These are phyloP conservation scores for Furcasterigmium furcatum DNA, from an alignment of 2,329 filamentous ascomycete genomes.

Conservation along the genomic window DNA sequence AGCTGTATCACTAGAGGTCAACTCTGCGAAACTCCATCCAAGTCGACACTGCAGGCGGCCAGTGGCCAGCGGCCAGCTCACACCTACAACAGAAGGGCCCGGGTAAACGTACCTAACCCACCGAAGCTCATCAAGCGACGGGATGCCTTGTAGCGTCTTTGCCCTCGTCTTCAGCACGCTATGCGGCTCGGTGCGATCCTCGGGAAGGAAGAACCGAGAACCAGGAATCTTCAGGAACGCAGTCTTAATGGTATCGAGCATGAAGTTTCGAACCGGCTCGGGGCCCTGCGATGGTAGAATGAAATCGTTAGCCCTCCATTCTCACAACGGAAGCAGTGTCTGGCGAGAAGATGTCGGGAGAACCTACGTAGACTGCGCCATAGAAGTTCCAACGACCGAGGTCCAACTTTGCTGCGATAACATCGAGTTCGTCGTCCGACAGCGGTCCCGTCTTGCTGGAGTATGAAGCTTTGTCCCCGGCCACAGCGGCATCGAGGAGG, in stretches of 20 bases:
- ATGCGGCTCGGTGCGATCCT: conserved; percentile 25
- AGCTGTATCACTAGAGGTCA: too few species aligned
- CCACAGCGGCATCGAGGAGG: conserved; percentile 34
- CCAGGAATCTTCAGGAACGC: conserved; percentile 27
- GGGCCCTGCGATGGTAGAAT: too few species aligned
- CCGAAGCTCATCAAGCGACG: conserved; percentile 32
- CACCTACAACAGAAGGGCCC: conserved; percentile 30
- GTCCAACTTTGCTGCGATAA: conserved; percentile 32
- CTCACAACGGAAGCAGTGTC: too few species aligned
- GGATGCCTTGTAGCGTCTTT: conserved; percentile 26
- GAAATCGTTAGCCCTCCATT: too few species aligned
- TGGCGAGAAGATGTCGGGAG: too few species aligned
- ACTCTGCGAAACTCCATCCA: too few species aligned
- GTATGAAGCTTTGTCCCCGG: conserved; percentile 24
- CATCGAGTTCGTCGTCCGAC: conserved; percentile 32
- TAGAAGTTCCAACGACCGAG: conserved; percentile 43
- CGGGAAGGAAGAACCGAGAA: conserved; percentile 28
- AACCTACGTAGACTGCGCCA: conserved; percentile 36
- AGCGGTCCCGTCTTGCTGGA: conserved; percentile 22
- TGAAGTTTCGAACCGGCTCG: conserved; percentile 21
- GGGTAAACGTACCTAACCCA: conserved; percentile 23
- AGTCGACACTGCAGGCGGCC: too few species aligned
- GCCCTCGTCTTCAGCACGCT: conserved; percentile 19
- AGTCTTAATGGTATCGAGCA: conserved; percentile 26
- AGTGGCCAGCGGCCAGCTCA: too few species aligned